Base-by-base conservation (phyloP, 2,329 filamentous ascomycete species). In the Aspergillus sp. region DNA sequence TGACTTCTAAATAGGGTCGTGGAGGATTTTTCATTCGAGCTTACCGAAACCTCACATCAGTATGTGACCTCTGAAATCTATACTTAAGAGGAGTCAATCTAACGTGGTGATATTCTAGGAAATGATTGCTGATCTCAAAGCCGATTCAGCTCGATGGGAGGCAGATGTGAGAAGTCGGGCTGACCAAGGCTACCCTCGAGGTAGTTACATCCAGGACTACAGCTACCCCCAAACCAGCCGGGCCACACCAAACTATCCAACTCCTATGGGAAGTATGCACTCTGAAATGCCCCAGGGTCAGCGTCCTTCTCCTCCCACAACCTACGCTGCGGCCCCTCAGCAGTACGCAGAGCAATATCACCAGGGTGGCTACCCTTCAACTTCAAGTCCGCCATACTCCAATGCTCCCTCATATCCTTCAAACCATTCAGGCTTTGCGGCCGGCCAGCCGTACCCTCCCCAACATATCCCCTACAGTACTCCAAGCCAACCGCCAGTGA, bases 1-100 rank as follows among this genome's bases (percentile, higher is more conserved):
- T 73, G 63, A 74, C 71, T 53, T 74, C 56, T 60, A 38, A 83
- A 64, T 83, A 89, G 76, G 78, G 83, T 63, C 85, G 86, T 61
- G 82, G 85, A 68, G 89, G 89, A 65, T 92, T 89, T 77, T 90
- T 85, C 74, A 90, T 92, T 72, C 90, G 86, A 48, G 89, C 88
- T 61, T 92, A 92, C 75, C 84, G 89, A 62, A 90, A 91, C 71
- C 76, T 92, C 69, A 92, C 89, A 66, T 87, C 87, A 68, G 89
- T 91, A 82, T 78, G 87, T 69, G 49, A 15, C 26, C 41, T 20
- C 1, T 36, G 69, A 52, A 67, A 58, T 20, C 41, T 55, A 9
- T 6, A 5, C 22, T 34, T 30, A 26, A 39, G 26, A 30, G 11
- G 41, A 41, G n/a, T 17, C 43, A 53, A 59, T 60, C 69, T 73